Conservation (phyloP, 208 protist genomes). For the Herpetomonas muscarum region DNA sequence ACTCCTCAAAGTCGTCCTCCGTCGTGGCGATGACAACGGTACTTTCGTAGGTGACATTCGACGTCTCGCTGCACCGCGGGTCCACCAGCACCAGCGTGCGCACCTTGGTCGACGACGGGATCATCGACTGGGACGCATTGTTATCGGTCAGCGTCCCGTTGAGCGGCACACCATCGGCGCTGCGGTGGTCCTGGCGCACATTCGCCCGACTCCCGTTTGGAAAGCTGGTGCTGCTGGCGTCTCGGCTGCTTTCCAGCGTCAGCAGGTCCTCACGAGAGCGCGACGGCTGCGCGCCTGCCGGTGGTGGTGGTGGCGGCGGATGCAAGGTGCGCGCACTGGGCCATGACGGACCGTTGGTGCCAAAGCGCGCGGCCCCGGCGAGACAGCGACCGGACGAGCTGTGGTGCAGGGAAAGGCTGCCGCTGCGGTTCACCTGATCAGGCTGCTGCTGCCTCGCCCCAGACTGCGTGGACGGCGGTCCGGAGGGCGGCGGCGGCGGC, state of each 20-base stretch:
- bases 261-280: not conserved
- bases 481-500: too few relatives aligned
- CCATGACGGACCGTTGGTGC: constrained; percentile 11
- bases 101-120: constrained; percentile 52
- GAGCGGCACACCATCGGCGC: not conserved
- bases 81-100: constrained; percentile 68
- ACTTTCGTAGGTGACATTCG: constrained; percentile 63
- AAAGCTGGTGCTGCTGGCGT: not conserved
- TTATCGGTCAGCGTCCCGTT: not conserved
- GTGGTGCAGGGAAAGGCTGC: not conserved
- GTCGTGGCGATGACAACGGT: constrained; percentile 56
- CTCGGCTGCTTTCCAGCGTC: not conserved
- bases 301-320: not conserved
- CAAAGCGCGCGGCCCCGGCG: not conserved
- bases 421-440: too few relatives aligned
- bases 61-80: constrained; percentile 47
- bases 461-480: too few relatives aligned
- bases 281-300: not conserved
- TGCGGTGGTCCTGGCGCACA: not conserved
- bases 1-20: constrained; percentile 72
- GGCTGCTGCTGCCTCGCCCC: too few relatives aligned
- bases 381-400: not conserved
- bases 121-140: not conserved
- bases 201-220: not conserved
- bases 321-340: constrained; percentile 4